phyloP scores from a whole-genome alignment of 2,329 filamentous ascomycete genomes.

The Pseudogymnoascus sp. region DNA sequence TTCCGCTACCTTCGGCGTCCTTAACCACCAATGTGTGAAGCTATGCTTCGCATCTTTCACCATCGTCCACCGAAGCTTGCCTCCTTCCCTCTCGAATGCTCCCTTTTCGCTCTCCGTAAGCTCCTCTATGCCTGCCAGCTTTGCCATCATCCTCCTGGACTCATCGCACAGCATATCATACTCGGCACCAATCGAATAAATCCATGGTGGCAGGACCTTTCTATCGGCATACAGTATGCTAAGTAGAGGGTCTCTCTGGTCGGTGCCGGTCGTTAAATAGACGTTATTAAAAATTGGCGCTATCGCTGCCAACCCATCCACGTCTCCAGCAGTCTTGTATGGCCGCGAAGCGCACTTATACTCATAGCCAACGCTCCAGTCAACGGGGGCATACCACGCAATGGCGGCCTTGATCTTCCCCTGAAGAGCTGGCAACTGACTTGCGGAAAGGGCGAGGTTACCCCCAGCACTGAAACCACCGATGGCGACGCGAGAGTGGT shows the following conservation, averaged over 20 bases:
- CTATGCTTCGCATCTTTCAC: not conserved
- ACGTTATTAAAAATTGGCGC: constrained; percentile 16
- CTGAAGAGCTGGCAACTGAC: constrained; percentile 34
- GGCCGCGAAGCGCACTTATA: constrained; percentile 28
- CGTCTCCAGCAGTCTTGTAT: constrained; percentile 25
- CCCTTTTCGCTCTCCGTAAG: not conserved
- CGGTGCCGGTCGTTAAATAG: constrained; percentile 19
- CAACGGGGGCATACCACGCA: constrained; percentile 39
- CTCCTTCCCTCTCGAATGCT: not conserved
- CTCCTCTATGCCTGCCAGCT: constrained; percentile 12
- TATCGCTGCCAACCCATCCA: constrained; percentile 16
- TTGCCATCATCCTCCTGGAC: constrained; percentile 16
- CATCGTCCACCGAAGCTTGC: constrained; percentile 1
- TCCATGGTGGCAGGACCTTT: constrained; percentile 19
- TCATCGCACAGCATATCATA: constrained; percentile 24
- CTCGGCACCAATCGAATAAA: constrained; percentile 23
- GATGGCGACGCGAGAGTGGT: constrained; percentile 35
- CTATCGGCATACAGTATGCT: constrained; percentile 19
- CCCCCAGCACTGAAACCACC: constrained; percentile 46
- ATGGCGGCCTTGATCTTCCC: constrained; percentile 32
- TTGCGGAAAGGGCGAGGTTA: constrained; percentile 38
- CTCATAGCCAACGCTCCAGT: constrained; percentile 31
- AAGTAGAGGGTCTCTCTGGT: constrained; percentile 22
- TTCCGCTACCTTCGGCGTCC: not conserved
- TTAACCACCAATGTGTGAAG: constrained; percentile 3